These are phyloP conservation scores for Boletus semigastroideus DNA, from an alignment of 1,284 basidiomycete species.

Conservation along the genomic window DNA sequence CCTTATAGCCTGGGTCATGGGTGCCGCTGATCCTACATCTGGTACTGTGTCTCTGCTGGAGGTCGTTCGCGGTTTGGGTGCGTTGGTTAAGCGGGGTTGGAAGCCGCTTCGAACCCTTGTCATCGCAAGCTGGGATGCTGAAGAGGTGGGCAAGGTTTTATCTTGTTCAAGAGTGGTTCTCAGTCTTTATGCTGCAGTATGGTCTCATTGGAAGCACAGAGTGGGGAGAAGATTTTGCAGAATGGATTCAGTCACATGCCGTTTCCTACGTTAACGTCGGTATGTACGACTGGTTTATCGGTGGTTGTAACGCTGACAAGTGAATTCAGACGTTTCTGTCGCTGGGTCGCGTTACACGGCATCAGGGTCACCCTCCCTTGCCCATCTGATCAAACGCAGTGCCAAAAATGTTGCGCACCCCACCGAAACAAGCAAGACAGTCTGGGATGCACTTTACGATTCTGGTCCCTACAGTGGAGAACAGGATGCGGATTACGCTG, in stretches of 20 bases:
- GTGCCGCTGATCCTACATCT: conserved; percentile 84
- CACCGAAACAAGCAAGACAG: conserved; percentile 46
- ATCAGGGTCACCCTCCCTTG: conserved; percentile 72
- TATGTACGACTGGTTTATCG: conserved; percentile 26
- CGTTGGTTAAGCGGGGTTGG: conserved; percentile 77
- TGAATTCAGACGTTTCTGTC: conserved; percentile 55
- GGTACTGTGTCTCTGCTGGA: conserved; percentile 88
- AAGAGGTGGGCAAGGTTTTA: conserved; percentile 57
- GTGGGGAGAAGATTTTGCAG: conserved; percentile 86
- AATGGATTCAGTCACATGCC: conserved; percentile 75
- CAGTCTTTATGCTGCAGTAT: conserved; percentile 48
- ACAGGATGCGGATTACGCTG: conserved; percentile 34
- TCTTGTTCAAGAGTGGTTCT: conserved; percentile 1
- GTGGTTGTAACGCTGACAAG: conserved; percentile 10
- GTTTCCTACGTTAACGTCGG: conserved; percentile 90
- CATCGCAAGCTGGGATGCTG: conserved; percentile 92
- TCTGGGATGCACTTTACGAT: conserved; percentile 69
- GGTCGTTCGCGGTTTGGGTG: conserved; percentile 80
- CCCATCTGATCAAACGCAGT: conserved; percentile 66
- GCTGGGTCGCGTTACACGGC: conserved; percentile 63
- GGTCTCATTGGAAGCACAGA: conserved; percentile 86
- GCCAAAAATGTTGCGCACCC: conserved; percentile 74
- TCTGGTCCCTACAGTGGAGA: conserved; percentile 48
- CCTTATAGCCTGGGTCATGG: conserved; percentile 54
- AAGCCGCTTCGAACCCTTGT: conserved; percentile 85